Percentiles rank a stretch among this genome's conserved stretches.
These are phyloP conservation scores for Chrysanthemum seticuspe DNA, from an alignment of 129 eudicot species.

Conservation along the genomic window DNA sequence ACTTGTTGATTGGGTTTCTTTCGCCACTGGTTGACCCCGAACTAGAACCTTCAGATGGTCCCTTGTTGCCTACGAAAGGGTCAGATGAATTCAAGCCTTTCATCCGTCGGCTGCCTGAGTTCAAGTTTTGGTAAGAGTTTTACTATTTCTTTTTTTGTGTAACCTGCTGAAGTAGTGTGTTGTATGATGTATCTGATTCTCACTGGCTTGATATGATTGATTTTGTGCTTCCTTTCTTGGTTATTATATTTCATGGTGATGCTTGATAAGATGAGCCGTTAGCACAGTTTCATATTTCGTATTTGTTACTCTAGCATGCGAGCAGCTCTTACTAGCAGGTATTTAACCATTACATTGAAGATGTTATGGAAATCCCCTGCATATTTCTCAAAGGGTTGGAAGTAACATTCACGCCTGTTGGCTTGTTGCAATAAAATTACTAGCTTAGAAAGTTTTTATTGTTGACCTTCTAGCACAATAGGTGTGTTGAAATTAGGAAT, in stretches of 20 bases:
- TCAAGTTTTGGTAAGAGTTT: conserved; percentile 77
- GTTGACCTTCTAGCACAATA: not conserved
- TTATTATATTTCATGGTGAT: conserved; percentile 14
- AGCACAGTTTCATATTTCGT: not conserved
- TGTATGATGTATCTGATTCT: conserved; percentile 14
- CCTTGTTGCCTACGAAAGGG: conserved; percentile 69
- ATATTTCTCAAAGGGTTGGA: conserved; percentile 1
- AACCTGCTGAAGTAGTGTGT: not conserved
- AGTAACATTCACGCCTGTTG: not conserved
- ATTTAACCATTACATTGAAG: not conserved
- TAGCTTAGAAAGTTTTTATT: conserved; percentile 8
- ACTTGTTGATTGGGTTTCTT: conserved; percentile 90
- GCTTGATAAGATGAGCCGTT: not conserved
- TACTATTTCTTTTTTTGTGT: not conserved
- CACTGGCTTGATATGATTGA: conserved; percentile 3
- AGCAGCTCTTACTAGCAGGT: not conserved
- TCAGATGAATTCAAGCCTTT: conserved; percentile 96
- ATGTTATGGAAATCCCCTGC: not conserved
- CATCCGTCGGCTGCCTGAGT: conserved; percentile 88
- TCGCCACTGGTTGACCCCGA: conserved; percentile 96
- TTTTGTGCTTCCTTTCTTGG: conserved; percentile 1
- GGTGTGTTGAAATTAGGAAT: not conserved
- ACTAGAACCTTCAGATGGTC: conserved; percentile 74
- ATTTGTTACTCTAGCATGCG: not conserved
- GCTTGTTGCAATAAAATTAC: not conserved